A percentile compares a stretch with the other conserved stretches of the same genome.
These are phyloP conservation scores for Pachyrhizus erosus DNA, from an alignment of 306 rosid genomes.

Conservation along the genomic window DNA sequence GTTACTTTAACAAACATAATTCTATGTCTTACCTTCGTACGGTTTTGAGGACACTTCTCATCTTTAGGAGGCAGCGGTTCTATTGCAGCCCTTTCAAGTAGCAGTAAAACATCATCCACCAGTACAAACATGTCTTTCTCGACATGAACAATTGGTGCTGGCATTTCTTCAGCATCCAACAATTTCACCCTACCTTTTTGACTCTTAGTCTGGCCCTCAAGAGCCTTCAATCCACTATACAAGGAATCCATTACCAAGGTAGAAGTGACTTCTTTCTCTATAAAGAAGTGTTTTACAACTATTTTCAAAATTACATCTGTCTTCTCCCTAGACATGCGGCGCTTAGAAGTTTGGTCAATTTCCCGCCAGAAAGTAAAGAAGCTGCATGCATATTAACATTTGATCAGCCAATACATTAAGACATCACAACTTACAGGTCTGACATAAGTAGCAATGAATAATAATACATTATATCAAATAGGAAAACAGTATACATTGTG, in stretches of 20 bases:
- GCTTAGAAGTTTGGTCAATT: conserved; percentile 86
- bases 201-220: conserved; percentile 80
- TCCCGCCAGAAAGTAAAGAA: conserved; percentile 92
- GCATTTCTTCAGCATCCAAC: conserved; percentile 81
- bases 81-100: conserved; percentile 94
- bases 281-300: conserved; percentile 90
- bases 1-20: not conserved
- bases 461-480: not conserved
- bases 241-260: conserved; percentile 99
- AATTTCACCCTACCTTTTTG: conserved; percentile 67
- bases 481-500: conserved; percentile 1
- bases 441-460: conserved; percentile 2
- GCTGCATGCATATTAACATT: conserved; percentile 56
- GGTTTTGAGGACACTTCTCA: conserved; percentile 99
- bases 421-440: conserved; percentile 20
- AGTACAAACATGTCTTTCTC: conserved; percentile 91
- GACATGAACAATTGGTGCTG: conserved; percentile 88
- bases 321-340: conserved; percentile 94
- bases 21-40: conserved; percentile 78
- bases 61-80: conserved; percentile 99
- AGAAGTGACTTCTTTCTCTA: conserved; percentile 98
- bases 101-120: conserved; percentile 84
- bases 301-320: conserved; percentile 85
- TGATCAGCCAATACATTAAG: conserved; percentile 35
- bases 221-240: conserved; percentile 96